Evolutionary conservation across 1,284 basidiomycete genomes (phyloP).

Genomic region (Heliocybe sulcata): DNA sequence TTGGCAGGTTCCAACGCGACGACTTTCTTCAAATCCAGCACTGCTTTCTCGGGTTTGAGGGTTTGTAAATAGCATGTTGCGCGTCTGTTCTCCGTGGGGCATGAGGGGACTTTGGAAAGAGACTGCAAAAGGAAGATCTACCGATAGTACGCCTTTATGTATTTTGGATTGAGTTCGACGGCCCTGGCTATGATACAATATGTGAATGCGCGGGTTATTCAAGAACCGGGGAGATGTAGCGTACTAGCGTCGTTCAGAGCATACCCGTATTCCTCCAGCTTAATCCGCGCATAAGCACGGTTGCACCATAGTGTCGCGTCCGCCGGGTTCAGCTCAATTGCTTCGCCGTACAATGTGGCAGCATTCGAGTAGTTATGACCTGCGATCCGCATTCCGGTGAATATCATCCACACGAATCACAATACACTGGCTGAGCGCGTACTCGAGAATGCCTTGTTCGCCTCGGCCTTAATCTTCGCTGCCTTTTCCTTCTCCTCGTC

Average conservation of each 20-base stretch:
- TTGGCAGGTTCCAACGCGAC: conserved; percentile 87
- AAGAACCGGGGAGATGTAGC: conserved; percentile 23
- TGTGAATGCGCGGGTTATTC: neutral
- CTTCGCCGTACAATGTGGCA: conserved; percentile 71
- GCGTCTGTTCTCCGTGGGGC: conserved; percentile 43
- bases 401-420: neutral
- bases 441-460: conserved; percentile 84
- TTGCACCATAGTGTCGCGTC: conserved; percentile 80
- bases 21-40: conserved; percentile 85
- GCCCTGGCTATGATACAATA: conserved; percentile 57
- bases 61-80: conserved; percentile 91
- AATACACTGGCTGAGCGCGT: conserved; percentile 21
- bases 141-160: conserved; percentile 90
- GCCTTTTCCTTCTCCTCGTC: conserved; percentile 67
- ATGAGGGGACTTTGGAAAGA: neutral
- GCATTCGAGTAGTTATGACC: conserved; percentile 54
- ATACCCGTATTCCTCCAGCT: conserved; percentile 78
- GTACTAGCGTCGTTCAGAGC: conserved; percentile 72
- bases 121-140: conserved; percentile 19
- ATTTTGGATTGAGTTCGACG: conserved; percentile 83
- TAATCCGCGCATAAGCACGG: conserved; percentile 72
- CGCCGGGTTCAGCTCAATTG: conserved; percentile 73
- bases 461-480: conserved; percentile 67
- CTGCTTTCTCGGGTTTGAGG: conserved; percentile 76
- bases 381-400: conserved; percentile 14